Percentiles rank a stretch among this genome's conserved stretches.
These are phyloP conservation scores for Cyathus striatus DNA, from an alignment of 768 basidiomycete genomes.

Conservation along the genomic window DNA sequence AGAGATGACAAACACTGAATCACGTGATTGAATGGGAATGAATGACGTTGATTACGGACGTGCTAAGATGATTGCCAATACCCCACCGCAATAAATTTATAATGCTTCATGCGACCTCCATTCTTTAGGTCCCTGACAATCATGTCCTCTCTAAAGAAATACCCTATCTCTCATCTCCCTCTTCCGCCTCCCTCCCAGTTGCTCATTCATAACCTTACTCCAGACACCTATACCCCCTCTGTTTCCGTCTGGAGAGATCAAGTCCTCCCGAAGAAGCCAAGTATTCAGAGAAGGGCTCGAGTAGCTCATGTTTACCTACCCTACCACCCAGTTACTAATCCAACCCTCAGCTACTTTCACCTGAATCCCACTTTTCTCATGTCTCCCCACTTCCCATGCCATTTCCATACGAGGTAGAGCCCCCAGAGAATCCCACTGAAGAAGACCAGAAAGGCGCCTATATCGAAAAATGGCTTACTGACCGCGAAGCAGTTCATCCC, in stretches of 20 bases:
- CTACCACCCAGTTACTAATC: neutral
- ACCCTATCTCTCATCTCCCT: constrained; percentile 47
- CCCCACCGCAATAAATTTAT: no score
- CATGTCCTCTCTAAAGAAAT: constrained; percentile 10
- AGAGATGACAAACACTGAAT: no score
- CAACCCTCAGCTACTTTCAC: constrained; percentile 34
- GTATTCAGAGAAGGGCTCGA: constrained; percentile 65
- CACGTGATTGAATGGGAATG: no score
- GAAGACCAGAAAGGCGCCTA: constrained; percentile 51
- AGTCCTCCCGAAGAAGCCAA: constrained; percentile 49
- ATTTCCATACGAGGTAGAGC: constrained; percentile 77
- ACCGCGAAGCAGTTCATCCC: constrained; percentile 52
- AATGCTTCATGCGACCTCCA: no score
- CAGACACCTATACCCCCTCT: constrained; percentile 54
- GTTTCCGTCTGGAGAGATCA: constrained; percentile 45
- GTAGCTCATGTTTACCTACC: constrained; percentile 16
- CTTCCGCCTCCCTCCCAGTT: constrained; percentile 35
- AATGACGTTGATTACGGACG: no score
- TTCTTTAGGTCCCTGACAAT: neutral
- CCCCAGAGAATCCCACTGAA: constrained; percentile 42
- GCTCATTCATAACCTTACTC: constrained; percentile 43
- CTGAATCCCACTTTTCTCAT: constrained; percentile 68
- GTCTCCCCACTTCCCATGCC: constrained; percentile 76
- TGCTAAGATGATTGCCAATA: no score
- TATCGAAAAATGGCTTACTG: constrained; percentile 74